Conservation (phyloP, 1,284 basidiomycete species). For the Trametes sp. region DNA sequence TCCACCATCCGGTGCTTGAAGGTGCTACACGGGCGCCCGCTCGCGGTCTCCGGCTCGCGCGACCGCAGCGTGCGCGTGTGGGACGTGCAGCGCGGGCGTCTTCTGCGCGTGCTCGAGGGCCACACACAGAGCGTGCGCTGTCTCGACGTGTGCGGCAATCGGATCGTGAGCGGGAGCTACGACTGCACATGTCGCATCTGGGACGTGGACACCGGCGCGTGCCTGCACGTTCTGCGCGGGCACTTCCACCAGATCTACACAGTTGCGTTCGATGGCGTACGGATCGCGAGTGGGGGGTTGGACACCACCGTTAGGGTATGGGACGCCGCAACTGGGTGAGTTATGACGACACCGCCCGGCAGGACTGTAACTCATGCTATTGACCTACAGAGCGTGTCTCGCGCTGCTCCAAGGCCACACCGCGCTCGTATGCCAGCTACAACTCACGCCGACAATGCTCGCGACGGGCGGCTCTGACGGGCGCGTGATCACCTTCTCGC, state of each 20-base stretch:
- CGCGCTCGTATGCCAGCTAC: constrained; percentile 92
- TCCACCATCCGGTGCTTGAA: constrained; percentile 94
- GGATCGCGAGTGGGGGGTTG: constrained; percentile 88
- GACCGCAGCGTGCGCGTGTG: constrained; percentile 91
- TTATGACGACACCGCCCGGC: background rate
- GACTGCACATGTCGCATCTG: constrained; percentile 84
- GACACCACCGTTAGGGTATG: constrained; percentile 93
- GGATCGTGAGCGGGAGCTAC: constrained; percentile 89
- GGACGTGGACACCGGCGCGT: constrained; percentile 78
- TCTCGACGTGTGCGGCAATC: constrained; percentile 85
- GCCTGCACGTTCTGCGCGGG: constrained; percentile 86
- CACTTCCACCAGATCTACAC: constrained; percentile 95
- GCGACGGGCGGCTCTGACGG: constrained; percentile 96
- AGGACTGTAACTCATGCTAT: background rate
- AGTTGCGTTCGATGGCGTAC: constrained; percentile 90
- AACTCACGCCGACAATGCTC: constrained; percentile 79
- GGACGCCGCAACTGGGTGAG: constrained; percentile 83
- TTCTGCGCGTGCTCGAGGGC: constrained; percentile 77
- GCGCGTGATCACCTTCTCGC: constrained; percentile 89
- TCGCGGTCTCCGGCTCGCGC: constrained; percentile 90
- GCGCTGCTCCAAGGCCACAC: constrained; percentile 94
- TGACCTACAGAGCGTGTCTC: constrained; percentile 72
- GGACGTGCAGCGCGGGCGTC: constrained; percentile 86
- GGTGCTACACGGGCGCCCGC: constrained; percentile 86
- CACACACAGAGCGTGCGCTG: constrained; percentile 89